Conservation (phyloP, 305 asterid genomes). For the Fraxinus albicans region DNA sequence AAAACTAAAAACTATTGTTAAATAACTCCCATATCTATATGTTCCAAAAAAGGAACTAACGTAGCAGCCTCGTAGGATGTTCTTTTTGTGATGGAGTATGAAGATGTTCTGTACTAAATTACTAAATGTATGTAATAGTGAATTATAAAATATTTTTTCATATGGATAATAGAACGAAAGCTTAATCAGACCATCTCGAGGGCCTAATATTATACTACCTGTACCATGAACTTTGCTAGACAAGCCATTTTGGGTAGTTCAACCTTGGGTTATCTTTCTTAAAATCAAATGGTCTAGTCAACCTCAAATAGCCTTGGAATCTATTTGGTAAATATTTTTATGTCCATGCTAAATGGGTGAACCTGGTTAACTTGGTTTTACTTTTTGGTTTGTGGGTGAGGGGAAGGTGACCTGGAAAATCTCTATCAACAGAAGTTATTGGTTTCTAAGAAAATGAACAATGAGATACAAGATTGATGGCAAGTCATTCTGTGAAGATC, state of each 20-base stretch:
- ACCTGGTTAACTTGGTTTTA: background rate
- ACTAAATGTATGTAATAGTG: background rate
- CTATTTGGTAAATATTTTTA: background rate
- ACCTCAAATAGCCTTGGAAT: background rate
- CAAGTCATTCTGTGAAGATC: background rate
- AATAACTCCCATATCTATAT: background rate
- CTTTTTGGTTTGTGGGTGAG: background rate
- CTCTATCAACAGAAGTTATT: background rate
- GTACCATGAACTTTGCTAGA: background rate
- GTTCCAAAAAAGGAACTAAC: background rate
- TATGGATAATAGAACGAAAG: slow-evolving; percentile 8
- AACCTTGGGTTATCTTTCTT: background rate
- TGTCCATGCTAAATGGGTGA: background rate
- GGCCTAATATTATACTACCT: background rate
- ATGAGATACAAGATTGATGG: background rate
- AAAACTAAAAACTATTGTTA: background rate
- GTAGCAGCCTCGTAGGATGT: background rate
- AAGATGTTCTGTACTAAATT: background rate
- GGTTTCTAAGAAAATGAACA: background rate
- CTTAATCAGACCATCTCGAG: background rate
- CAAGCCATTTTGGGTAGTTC: background rate
- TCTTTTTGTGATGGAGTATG: background rate
- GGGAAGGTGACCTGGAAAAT: background rate
- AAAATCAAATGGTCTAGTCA: background rate
- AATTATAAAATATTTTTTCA: background rate